Conservation (phyloP, 169 alveolate species). For the Plasmodium reichenowi region DNA sequence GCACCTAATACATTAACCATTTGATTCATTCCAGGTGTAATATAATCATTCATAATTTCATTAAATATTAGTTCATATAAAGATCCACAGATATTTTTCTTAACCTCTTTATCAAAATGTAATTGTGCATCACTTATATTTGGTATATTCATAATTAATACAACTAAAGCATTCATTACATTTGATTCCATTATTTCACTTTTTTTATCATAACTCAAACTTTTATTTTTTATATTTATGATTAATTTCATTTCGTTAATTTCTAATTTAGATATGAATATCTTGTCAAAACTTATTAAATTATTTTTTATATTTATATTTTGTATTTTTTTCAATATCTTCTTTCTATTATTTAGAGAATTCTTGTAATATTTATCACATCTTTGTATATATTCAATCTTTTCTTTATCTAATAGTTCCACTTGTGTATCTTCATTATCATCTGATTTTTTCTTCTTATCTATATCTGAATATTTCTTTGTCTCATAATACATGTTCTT, state of each 20-base stretch:
- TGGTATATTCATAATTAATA: slow-evolving; percentile 69
- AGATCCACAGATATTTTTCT: slow-evolving; percentile 70
- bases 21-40: slow-evolving; percentile 83
- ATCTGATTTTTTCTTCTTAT: slow-evolving; percentile 6
- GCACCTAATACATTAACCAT: slow-evolving; percentile 87
- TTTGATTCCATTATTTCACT: slow-evolving; percentile 74
- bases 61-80: slow-evolving; percentile 57
- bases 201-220: slow-evolving; percentile 72
- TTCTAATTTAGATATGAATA: slow-evolving; percentile 70
- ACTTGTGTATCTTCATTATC: background rate
- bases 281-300: slow-evolving; percentile 64
- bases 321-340: slow-evolving; percentile 45
- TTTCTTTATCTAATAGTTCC: slow-evolving; percentile 20
- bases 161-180: slow-evolving; percentile 58
- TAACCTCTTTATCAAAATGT: slow-evolving; percentile 70
- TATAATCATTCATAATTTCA: slow-evolving; percentile 79
- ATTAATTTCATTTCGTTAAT: slow-evolving; percentile 61
- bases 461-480: too few species aligned
- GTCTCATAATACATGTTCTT: too few species aligned
- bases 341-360: slow-evolving; percentile 31
- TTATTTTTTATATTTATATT: slow-evolving; percentile 63
- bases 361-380: slow-evolving; percentile 56
- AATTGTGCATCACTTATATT: slow-evolving; percentile 75
- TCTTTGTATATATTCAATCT: slow-evolving; percentile 24
- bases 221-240: slow-evolving; percentile 67